These are phyloP conservation scores for Candida ortonii DNA, from an alignment of 805 yeast genomes.

Conservation along the genomic window DNA sequence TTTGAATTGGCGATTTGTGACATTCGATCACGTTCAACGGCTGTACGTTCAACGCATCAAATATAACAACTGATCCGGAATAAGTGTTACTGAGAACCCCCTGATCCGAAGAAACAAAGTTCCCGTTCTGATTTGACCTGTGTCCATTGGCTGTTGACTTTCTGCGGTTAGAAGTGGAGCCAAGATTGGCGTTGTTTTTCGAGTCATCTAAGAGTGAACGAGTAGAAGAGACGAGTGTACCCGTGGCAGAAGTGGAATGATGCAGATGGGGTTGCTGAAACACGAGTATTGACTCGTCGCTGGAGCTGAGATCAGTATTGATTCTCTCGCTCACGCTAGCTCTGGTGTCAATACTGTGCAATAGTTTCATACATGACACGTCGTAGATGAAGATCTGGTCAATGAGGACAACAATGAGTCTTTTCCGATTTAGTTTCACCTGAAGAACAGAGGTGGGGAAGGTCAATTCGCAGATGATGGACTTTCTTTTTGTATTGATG, in stretches of 20 bases:
- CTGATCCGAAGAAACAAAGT: too few relatives aligned
- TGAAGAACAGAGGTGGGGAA: constrained; percentile 75
- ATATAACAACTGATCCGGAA: constrained; percentile 71
- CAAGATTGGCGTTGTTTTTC: too few relatives aligned
- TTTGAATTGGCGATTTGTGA: constrained; percentile 74
- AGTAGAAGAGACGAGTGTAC: not conserved
- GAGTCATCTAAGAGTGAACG: too few relatives aligned
- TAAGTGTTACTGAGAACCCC: constrained; percentile 3
- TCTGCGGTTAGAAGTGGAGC: too few relatives aligned
- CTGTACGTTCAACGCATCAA: constrained; percentile 68
- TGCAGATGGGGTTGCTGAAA: constrained; percentile 47
- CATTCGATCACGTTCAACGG: constrained; percentile 84
- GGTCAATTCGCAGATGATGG: constrained; percentile 80
- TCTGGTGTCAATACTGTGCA: constrained; percentile 64
- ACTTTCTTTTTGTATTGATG: constrained; percentile 74
- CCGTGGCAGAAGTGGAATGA: constrained; percentile 2
- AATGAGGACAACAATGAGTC: constrained; percentile 71
- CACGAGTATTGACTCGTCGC: constrained; percentile 49
- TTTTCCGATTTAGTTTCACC: constrained; percentile 75
- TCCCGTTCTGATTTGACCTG: too few relatives aligned
- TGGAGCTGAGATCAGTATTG: constrained; percentile 34
- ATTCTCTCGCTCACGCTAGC: constrained; percentile 25
- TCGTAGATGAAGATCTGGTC: constrained; percentile 89
- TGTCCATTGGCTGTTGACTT: too few relatives aligned
- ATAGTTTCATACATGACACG: constrained; percentile 80